A percentile compares a stretch with the other conserved stretches of the same genome.
These are phyloP conservation scores for Epicoccum nigrum DNA, from an alignment of 2,329 filamentous ascomycete species.

Conservation along the genomic window DNA sequence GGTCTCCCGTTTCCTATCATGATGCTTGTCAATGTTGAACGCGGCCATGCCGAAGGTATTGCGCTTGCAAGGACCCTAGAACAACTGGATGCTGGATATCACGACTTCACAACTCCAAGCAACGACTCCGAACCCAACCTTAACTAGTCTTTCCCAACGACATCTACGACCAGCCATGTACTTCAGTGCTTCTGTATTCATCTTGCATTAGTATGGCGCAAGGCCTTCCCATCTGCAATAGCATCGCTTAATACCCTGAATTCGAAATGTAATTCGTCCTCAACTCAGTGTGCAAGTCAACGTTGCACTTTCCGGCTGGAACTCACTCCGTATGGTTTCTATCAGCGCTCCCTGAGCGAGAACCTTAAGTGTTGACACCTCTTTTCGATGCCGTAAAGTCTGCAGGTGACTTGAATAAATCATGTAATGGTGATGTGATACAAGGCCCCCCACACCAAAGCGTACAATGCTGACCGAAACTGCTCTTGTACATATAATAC, in stretches of 20 bases:
- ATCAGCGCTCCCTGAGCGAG: too few relatives aligned
- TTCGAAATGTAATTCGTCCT: background rate
- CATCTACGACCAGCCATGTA: background rate
- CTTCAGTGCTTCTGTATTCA: background rate
- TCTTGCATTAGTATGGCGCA: constrained; percentile 1
- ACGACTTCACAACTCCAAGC: background rate
- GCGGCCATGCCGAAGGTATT: constrained; percentile 52
- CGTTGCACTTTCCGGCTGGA: too few relatives aligned
- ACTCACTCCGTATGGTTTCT: too few relatives aligned
- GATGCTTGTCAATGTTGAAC: constrained; percentile 81
- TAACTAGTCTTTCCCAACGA: background rate
- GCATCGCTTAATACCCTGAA: constrained; percentile 3
- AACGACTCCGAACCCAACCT: background rate
- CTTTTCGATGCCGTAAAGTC: too few relatives aligned
- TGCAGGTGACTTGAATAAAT: too few relatives aligned
- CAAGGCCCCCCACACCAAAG: background rate
- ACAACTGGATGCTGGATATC: constrained; percentile 18
- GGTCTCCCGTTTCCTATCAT: constrained; percentile 84
- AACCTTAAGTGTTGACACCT: too few relatives aligned
- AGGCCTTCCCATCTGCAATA: background rate
- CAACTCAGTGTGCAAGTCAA: too few relatives aligned
- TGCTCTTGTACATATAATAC: constrained; percentile 19
- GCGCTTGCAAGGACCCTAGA: constrained; percentile 49
- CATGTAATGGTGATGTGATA: background rate
- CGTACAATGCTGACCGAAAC: background rate